Conservation (phyloP, 768 basidiomycete genomes). For the Lepiota brunneoincarnata region DNA sequence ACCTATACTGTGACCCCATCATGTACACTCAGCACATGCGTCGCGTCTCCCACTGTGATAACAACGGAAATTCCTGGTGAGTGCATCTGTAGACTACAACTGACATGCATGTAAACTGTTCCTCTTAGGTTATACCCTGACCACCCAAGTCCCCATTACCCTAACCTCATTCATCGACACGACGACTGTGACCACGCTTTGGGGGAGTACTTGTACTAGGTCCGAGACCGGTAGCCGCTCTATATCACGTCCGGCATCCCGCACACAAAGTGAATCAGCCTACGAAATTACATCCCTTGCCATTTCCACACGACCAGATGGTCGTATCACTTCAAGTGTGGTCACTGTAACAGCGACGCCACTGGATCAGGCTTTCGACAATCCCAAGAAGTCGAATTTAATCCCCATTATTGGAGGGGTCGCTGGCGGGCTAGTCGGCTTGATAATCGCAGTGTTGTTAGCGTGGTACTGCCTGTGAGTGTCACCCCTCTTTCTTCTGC, state of each 20-base stretch:
- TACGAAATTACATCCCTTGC: background rate
- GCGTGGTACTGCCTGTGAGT: constrained; percentile 14
- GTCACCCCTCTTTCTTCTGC: too few species aligned
- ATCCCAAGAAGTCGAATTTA: background rate
- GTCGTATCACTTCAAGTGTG: background rate
- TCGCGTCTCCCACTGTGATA: background rate
- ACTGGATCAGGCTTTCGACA: background rate
- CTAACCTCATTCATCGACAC: background rate
- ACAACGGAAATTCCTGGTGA: background rate
- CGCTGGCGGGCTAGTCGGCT: constrained; percentile 7
- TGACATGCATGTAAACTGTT: background rate
- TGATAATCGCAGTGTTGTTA: background rate
- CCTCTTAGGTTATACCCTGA: background rate
- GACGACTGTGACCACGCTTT: background rate
- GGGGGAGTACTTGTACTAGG: background rate
- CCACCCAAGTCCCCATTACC: background rate
- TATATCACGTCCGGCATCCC: background rate
- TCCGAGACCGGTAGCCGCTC: background rate
- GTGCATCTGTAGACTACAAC: background rate
- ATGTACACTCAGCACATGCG: background rate
- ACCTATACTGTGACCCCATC: background rate
- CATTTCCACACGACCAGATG: background rate
- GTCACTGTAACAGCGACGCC: background rate
- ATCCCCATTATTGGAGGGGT: constrained; percentile 11
- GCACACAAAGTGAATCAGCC: background rate